Base-by-base conservation (phyloP, 1,284 basidiomycete genomes). In the Ustilago shanxiensis region DNA sequence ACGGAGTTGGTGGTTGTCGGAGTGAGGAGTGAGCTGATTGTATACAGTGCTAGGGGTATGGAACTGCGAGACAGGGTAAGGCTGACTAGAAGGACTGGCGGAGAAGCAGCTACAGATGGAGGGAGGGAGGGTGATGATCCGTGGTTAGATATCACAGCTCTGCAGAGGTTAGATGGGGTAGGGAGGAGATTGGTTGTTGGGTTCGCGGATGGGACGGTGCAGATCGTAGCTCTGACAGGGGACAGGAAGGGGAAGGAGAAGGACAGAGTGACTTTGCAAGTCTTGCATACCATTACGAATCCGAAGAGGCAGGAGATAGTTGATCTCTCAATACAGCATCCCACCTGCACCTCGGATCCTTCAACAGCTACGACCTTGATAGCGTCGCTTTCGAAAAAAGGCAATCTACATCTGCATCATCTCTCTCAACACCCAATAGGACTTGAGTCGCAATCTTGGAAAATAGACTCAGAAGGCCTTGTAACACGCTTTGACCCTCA, bases 71-170 rank as follows among this genome's bases (percentile, higher is more conserved):
- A 49, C 4, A 62, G 39, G 13, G 20, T 76, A 7, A 54, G 16
- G 28, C 35, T 63, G 24, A 35, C 67, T 24, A 20, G n/a, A 20
- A 44, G 35, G 35, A 9, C 14, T 10, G 9, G 14, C 9, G 35
- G 13, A 37, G 35, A 62, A 51, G 31, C 52, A 31, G 33, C 13
- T 26, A 56, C 9, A 14, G 51, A 16, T 1, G 26, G 11, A 14
- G 20, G 28, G 39, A 31, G 26, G 14, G 33, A 45, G 13, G 26
- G 2, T 2, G 65, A 67, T 45, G 59, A 67, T 29, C 70, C 75
- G 4, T 77, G 70, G 70, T 63, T 61, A 26, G 75, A 77, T 41
- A 51, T 77, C 13, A 77, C 74, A 0, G 52, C 55, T 0, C 13
- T 76, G 14, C 22, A 59, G 11, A n/a, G 20, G n/a, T 8, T 68